phyloP scores from a whole-genome alignment of 2,329 filamentous ascomycete genomes.

The Talaromyces rugulosus region DNA sequence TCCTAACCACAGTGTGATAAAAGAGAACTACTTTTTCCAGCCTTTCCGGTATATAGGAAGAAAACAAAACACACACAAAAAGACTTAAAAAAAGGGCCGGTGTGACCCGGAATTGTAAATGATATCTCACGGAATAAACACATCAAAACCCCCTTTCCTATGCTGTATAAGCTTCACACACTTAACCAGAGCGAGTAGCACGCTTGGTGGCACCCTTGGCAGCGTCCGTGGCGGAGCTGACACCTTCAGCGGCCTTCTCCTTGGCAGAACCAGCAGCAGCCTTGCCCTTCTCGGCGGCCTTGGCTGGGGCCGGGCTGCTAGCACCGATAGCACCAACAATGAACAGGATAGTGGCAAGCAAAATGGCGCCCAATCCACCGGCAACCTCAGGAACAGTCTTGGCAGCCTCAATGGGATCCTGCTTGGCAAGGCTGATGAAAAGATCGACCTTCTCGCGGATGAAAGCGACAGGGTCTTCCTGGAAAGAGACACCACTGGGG shows the following conservation, averaged over 20 bases:
- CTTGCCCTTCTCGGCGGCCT: slow-evolving; percentile 69
- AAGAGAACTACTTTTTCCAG: background rate
- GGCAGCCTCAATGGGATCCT: slow-evolving; percentile 76
- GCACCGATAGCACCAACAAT: slow-evolving; percentile 63
- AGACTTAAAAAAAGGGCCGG: background rate
- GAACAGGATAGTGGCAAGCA: slow-evolving; percentile 66
- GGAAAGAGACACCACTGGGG: slow-evolving; percentile 69
- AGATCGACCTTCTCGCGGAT: slow-evolving; percentile 89
- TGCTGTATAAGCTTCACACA: slow-evolving; percentile 24
- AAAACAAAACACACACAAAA: background rate
- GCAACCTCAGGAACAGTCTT: slow-evolving; percentile 90
- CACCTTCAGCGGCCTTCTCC: slow-evolving; percentile 63
- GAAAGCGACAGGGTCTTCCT: slow-evolving; percentile 82
- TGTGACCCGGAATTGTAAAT: background rate
- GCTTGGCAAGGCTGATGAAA: slow-evolving; percentile 79
- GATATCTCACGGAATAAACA: background rate
- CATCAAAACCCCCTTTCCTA: background rate
- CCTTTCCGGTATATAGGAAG: background rate
- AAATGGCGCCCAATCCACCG: slow-evolving; percentile 68
- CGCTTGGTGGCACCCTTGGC: slow-evolving; percentile 68
- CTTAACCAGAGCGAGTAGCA: slow-evolving; percentile 43
- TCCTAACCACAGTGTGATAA: background rate
- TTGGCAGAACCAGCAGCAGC: slow-evolving; percentile 59
- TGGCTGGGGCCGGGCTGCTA: slow-evolving; percentile 57
- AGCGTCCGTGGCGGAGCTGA: slow-evolving; percentile 63